Base-by-base conservation (phyloP, 164 flowering plant species). In the Taxillus chinensis region DNA sequence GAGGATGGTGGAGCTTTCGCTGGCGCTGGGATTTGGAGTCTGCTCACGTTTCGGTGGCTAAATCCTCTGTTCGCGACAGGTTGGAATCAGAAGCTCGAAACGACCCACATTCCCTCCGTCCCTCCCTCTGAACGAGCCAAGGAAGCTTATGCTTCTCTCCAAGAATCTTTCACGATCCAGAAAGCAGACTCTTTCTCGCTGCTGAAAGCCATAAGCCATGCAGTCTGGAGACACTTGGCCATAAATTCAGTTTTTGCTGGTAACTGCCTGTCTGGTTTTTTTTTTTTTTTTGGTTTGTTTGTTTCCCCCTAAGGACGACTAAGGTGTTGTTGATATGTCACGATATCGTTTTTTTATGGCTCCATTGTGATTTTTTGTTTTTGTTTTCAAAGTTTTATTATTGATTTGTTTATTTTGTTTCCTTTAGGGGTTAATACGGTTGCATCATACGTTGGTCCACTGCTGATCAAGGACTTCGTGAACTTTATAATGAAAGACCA, bases 201-300 rank as follows among this genome's bases (percentile, higher is more conserved):
- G 74, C 71, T 80, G 0, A 74, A 72, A 45, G 91, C 88, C 53
- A 69, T 86, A 15, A 10, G 71, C 40, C 17, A 16, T 57, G 68
- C 88, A 10, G 56, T 79, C 6, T 65, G 93, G 83, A 80, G 71
- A 66, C 72, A 93, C 7, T 68, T 91, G 39, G 75, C 78, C 7
- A 52, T 74, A 48, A 91, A 86, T 74, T 93, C 83, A 39, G 70
- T 78, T 61, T 79, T 85, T 65, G 97, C 96, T 71, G 92, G 97
- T 86, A 80, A 0, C 5, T 17, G 2, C 42, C 59, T 8, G 17
- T 45, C 2, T 3, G 38, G 6, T 62, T 50, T 43, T 6, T 16
- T 55, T 63, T n/a, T n/a, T 57, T 63, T 6, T 40, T 7, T n/a
- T n/a, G n/a, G n/a, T n/a, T n/a, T n/a, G n/a, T n/a, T n/a, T n/a